Base-by-base conservation (phyloP, 2,329 filamentous ascomycete species). In the Stagonosporopsis cucurbitacearum region DNA sequence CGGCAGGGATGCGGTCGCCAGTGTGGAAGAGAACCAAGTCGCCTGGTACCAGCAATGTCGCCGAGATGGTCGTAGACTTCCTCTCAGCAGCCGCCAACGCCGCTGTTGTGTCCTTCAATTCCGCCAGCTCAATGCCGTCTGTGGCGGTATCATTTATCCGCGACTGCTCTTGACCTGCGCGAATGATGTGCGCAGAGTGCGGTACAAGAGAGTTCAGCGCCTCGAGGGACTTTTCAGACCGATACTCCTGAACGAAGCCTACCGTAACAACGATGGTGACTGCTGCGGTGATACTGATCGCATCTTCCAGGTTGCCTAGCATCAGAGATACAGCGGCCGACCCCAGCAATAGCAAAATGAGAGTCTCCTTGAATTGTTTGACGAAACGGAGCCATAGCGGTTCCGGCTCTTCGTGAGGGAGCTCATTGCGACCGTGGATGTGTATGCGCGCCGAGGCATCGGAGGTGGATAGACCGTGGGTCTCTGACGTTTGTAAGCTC, bases 211-310 rank as follows among this genome's bases (percentile, higher is more conserved):
- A 91, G 71, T 90, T 97, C 65, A 99, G 81, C 19, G 95, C 95
- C 76, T 99, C 95, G 63, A 99, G 87, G 2, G 94, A 98, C 77
- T 99, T 96, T 74, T 99, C 95, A 7, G 95, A 98, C 56, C 95
- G 85, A 75, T 99, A 99, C 77, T 99, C 95, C 74, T 99, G 95
- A 48, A 98, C 87, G 67, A 99, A 99, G 2, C 94, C 95, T 37
- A 99, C 95, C 0, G 89, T 90, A 22, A 99, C 93, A 6, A 99
- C 95, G 66, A 99, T 99, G 23, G 93, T 96, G 20, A 99, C 95
- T 2, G 95, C 95, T 28, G 96, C 88, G 0, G 94, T 90, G 70
- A 99, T 99, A 76, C 94, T 98, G 67, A 99, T 80, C 6, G 94
- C 94, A 78, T 99, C 96, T 68, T 98, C 94, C 71, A 88, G 87